Evolutionary conservation across 768 basidiomycete genomes (phyloP).

Genomic region (Tulasnella sp.): DNA sequence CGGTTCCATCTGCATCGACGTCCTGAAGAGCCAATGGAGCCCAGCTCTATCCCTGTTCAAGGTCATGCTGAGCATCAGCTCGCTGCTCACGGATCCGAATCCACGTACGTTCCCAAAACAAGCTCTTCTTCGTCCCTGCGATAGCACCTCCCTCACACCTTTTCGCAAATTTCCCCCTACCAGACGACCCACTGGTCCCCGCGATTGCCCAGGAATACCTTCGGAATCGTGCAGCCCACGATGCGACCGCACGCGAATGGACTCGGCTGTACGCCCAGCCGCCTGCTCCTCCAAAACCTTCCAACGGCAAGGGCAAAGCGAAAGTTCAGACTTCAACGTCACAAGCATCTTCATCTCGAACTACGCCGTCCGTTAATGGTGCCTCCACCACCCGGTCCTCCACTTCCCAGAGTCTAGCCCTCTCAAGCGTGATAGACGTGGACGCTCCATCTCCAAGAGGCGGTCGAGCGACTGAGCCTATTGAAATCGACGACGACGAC

Average conservation of each 20-base stretch:
- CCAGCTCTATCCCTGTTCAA: constrained; percentile 92
- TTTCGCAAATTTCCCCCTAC: not conserved
- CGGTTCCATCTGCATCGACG: constrained; percentile 73
- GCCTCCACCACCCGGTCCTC: not conserved
- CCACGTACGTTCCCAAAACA: constrained; percentile 56
- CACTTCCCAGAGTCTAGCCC: not conserved
- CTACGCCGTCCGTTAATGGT: not conserved
- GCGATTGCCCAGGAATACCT: constrained; percentile 67
- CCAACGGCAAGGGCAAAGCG: constrained; percentile 26
- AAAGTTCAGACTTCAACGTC: not conserved
- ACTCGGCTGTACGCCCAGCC: constrained; percentile 66
- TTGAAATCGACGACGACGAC: constrained; percentile 25
- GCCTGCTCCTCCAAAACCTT: constrained; percentile 34
- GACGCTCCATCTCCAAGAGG: constrained; percentile 5
- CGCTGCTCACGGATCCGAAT: constrained; percentile 90
- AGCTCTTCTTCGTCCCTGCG: not conserved
- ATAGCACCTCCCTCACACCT: not conserved
- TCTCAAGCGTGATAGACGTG: not conserved
- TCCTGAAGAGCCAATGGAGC: constrained; percentile 91
- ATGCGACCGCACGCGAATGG: constrained; percentile 75
- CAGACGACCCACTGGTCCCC: constrained; percentile 48
- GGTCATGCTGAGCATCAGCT: constrained; percentile 89
- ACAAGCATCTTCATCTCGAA: not conserved
- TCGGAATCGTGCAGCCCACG: constrained; percentile 65
- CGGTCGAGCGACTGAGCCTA: not conserved